Percentiles rank a stretch among this genome's conserved stretches.
Evolutionary conservation across 1,284 basidiomycete genomes (phyloP).

Genomic region (Malassezia caprae): DNA sequence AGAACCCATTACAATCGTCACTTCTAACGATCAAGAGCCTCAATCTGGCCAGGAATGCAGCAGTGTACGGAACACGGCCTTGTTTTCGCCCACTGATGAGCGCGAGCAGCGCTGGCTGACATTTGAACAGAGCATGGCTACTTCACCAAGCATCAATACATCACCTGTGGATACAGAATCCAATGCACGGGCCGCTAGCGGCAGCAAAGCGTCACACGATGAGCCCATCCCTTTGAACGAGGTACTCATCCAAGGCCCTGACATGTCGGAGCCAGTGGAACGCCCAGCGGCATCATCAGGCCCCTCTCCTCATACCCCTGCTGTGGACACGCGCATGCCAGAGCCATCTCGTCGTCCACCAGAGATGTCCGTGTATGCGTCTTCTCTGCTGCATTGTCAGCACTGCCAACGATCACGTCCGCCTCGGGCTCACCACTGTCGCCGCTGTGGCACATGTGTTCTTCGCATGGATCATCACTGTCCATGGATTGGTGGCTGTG

Average conservation of each 20-base stretch:
- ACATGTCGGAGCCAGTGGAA: background rate
- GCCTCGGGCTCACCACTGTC: constrained; percentile 47
- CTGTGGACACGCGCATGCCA: constrained; percentile 1
- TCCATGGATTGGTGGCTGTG: constrained; percentile 53
- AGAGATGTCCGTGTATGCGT: constrained; percentile 5
- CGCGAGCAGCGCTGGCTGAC: constrained; percentile 3
- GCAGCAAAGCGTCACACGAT: background rate
- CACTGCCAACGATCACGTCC: constrained; percentile 20
- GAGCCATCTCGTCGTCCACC: constrained; percentile 9
- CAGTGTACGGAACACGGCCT: constrained; percentile 7
- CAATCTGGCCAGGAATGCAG: background rate
- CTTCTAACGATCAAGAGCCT: background rate
- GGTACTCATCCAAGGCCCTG: background rate
- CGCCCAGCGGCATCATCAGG: background rate
- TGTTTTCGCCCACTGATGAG: constrained; percentile 6
- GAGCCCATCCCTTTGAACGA: background rate
- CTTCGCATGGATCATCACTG: constrained; percentile 53
- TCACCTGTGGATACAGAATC: background rate
- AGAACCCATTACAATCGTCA: background rate
- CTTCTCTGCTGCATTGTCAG: constrained; percentile 5
- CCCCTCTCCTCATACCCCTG: background rate
- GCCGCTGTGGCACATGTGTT: constrained; percentile 38
- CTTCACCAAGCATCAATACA: background rate
- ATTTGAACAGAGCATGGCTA: background rate
- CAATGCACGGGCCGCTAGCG: background rate